These are phyloP conservation scores for Aegilops speltoides DNA, from an alignment of 176 grass and related monocot species.

Conservation along the genomic window DNA sequence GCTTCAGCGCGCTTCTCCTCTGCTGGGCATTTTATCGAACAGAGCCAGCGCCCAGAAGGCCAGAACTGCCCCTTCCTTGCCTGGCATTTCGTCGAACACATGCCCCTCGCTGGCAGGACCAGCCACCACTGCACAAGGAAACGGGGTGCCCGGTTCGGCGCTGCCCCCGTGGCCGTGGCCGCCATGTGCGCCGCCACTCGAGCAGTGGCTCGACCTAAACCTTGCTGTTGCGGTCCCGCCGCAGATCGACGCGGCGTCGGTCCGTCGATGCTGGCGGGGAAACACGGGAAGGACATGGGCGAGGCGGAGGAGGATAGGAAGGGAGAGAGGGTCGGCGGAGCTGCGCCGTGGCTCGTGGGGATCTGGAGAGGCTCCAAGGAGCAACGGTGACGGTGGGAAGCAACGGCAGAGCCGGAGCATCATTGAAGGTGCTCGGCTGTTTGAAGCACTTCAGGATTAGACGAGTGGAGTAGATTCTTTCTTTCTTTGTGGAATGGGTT, in stretches of 20 bases:
- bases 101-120: neutral
- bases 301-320: neutral
- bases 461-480: too few species aligned
- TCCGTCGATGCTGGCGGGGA: neutral
- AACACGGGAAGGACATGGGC: neutral
- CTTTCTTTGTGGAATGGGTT: too few species aligned
- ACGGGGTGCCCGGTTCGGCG: neutral
- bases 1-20: neutral
- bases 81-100: constrained; percentile 13
- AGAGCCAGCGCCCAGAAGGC: neutral
- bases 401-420: neutral
- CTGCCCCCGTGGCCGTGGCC: neutral
- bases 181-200: neutral
- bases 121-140: neutral
- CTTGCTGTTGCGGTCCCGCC: neutral
- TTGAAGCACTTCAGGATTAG: too few species aligned
- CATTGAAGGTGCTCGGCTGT: neutral
- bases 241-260: neutral
- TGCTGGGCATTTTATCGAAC: neutral
- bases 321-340: neutral
- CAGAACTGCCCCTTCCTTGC: neutral
- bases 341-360: neutral
- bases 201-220: neutral
- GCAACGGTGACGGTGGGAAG: neutral
- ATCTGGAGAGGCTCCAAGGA: neutral